A percentile compares a stretch with the other conserved stretches of the same genome.
These are phyloP conservation scores for Arthrobotrys sinensis DNA, from an alignment of 2,329 filamentous ascomycete genomes.

Conservation along the genomic window DNA sequence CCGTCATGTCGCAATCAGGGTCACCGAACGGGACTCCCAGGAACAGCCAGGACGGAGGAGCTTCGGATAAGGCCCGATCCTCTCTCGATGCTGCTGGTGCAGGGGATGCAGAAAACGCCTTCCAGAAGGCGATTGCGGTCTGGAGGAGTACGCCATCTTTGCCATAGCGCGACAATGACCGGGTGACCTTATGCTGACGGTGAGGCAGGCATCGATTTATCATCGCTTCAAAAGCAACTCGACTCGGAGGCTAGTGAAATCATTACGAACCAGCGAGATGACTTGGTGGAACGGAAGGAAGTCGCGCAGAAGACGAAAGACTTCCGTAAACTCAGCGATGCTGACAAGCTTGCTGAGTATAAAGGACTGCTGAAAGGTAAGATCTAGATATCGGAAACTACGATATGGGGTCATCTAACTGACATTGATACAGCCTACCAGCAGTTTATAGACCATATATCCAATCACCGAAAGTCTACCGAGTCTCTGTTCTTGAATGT, in stretches of 20 bases:
- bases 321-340: constrained; percentile 92
- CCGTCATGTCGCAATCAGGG: constrained; percentile 56
- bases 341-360: constrained; percentile 86
- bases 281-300: constrained; percentile 96
- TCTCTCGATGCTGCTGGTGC: constrained; percentile 40
- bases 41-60: constrained; percentile 51
- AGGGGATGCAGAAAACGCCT: constrained; percentile 79
- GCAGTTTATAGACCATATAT: constrained; percentile 94
- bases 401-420: constrained; percentile 1
- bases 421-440: constrained; percentile 80
- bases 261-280: constrained; percentile 91
- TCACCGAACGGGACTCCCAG: constrained; percentile 59
- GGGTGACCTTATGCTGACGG: constrained; percentile 62
- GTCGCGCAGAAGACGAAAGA: constrained; percentile 99
- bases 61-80: constrained; percentile 50
- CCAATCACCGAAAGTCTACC: constrained; percentile 94
- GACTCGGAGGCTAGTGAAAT: constrained; percentile 97
- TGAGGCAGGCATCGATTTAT: constrained; percentile 83
- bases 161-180: constrained; percentile 25
- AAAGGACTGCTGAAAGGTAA: constrained; percentile 89
- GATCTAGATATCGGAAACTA: background rate
- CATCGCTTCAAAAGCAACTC: constrained; percentile 84
- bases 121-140: constrained; percentile 93
- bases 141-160: constrained; percentile 82
- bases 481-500: constrained; percentile 93